phyloP scores from a whole-genome alignment of 2,329 filamentous ascomycete genomes.

The Verticillium dahliae region DNA sequence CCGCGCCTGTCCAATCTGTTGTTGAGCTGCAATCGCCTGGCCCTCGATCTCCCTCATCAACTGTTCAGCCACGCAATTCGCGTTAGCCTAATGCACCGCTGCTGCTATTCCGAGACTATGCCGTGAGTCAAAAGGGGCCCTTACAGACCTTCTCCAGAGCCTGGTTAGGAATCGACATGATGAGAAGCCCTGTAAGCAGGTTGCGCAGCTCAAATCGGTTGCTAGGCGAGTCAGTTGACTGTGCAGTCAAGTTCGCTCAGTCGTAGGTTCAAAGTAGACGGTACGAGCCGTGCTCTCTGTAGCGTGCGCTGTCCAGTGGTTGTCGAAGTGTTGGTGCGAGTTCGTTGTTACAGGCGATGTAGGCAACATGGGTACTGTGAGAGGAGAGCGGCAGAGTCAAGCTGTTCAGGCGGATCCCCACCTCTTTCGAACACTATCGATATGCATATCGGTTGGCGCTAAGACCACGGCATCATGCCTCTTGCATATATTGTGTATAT shows the following conservation, averaged over 20 bases:
- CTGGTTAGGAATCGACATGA: slow-evolving; percentile 91
- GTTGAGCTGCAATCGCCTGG: slow-evolving; percentile 80
- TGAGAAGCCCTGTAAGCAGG: slow-evolving; percentile 22
- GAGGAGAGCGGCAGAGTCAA: slow-evolving; percentile 30
- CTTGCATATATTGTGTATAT: too few relatives aligned
- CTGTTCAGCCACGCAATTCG: slow-evolving; percentile 36
- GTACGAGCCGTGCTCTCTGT: too few relatives aligned
- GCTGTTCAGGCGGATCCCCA: slow-evolving; percentile 40
- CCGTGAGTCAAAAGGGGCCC: neutral
- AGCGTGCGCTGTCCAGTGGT: too few relatives aligned
- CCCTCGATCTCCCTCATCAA: slow-evolving; percentile 90
- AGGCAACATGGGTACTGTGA: slow-evolving; percentile 23
- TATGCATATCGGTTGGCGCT: neutral
- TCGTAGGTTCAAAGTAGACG: too few relatives aligned
- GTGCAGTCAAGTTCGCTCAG: too few relatives aligned
- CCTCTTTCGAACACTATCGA: neutral
- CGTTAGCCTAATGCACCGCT: neutral
- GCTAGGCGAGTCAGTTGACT: too few relatives aligned
- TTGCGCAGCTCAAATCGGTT: too few relatives aligned
- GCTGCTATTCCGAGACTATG: too few relatives aligned
- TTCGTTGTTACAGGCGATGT: too few relatives aligned
- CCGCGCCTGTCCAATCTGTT: slow-evolving; percentile 83
- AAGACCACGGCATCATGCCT: neutral
- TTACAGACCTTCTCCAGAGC: slow-evolving; percentile 77
- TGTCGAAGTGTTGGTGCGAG: too few relatives aligned